phyloP scores from a whole-genome alignment of 2,329 filamentous ascomycete species.

The Aspergillus costaricaensis region DNA sequence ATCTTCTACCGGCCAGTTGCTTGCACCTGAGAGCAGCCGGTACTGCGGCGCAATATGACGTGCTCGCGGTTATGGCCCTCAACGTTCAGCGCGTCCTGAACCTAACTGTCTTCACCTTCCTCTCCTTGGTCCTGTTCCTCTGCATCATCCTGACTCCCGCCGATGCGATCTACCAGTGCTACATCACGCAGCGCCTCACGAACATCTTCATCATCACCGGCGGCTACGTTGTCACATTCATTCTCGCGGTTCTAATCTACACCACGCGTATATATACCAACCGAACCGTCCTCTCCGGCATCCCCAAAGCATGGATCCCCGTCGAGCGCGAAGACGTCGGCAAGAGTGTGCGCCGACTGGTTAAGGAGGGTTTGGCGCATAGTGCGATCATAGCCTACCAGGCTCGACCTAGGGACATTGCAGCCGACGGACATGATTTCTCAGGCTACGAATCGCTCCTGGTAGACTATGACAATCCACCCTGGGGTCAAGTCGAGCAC shows the following conservation, averaged over 20 bases:
- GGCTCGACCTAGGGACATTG: conserved; percentile 66
- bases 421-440: conserved; percentile 37
- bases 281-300: conserved; percentile 72
- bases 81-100: conserved; percentile 77
- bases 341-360: conserved; percentile 72
- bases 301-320: conserved; percentile 84
- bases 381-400: conserved; percentile 83
- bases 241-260: conserved; percentile 75
- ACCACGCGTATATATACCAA: conserved; percentile 83
- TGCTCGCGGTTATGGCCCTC: conserved; percentile 32
- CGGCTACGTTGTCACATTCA: conserved; percentile 70
- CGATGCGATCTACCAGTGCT: conserved; percentile 78
- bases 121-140: conserved; percentile 71
- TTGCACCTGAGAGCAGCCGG: neutral
- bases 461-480: conserved; percentile 51
- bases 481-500: conserved; percentile 84
- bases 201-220: conserved; percentile 82
- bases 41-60: conserved; percentile 24
- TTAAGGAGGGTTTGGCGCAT: conserved; percentile 69
- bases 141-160: conserved; percentile 78
- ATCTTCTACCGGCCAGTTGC: neutral
- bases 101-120: conserved; percentile 71
- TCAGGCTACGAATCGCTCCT: conserved; percentile 34
- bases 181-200: conserved; percentile 65
- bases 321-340: conserved; percentile 82